Base-by-base conservation (phyloP, 2,329 filamentous ascomycete species). In the Torrubiella hemipterigena region DNA sequence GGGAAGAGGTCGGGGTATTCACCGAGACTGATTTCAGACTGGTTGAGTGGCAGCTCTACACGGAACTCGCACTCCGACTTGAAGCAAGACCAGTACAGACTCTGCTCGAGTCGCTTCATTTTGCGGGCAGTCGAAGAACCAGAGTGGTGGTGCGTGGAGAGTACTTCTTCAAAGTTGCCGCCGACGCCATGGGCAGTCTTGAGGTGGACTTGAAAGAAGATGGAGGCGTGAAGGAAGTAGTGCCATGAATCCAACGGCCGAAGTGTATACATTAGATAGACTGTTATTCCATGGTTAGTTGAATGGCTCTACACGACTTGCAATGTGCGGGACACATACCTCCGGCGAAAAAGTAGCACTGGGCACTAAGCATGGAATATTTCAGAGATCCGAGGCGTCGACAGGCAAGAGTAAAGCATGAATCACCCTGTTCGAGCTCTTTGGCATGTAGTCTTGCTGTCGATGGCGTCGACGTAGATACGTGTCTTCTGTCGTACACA, bases 11-110 rank as follows among this genome's bases (percentile, higher is more conserved):
- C 41, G 7, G 56, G 55, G 32, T 55, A 56, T 27, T 53, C 47
- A 19, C 48, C 46, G 5, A 47, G 44, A 5, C 48, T 47, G 17
- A 59, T 50, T 4, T 50, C 51, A 1, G 51, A 51, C 27, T 55
- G 48, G 9, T 54, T 54, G 2, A 59, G 41, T 3, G 51, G 45
- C 9, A 61, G 45, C 34, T 58, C 56, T n/a, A 54, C 50, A 6
- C 55, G 50, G 5, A 59, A 48, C 36, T 60, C 55, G 34, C 51
- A 53, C 38, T 61, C 57, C 2, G 56, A 56, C 39, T 61, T 61
- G 44, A 59, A 59, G 31, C 55, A 59, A 7, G 52, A 56, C 57
- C 57, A 62, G 40, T 59, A 60, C 2, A 61, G 39, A 21, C 55
- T 46, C 34, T 61, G 55, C 37, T 59, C 56, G 3, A 59, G 39